These are phyloP conservation scores for Pichia cephalocereana DNA, from an alignment of 805 yeast genomes.

Conservation along the genomic window DNA sequence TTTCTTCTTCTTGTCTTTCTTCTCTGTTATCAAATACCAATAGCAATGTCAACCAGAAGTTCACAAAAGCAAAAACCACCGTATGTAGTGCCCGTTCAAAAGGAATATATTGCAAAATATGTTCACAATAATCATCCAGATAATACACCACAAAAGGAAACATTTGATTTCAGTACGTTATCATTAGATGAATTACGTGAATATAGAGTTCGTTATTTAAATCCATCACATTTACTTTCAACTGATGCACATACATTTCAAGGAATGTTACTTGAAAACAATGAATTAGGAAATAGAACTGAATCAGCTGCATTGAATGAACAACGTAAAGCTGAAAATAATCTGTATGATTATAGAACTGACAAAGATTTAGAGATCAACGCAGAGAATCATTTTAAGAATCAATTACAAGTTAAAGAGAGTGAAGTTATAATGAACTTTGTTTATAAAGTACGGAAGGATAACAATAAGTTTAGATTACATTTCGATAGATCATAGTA, in stretches of 20 bases:
- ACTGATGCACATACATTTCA: constrained; percentile 56
- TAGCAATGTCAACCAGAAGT: constrained; percentile 9
- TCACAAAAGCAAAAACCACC: constrained; percentile 11
- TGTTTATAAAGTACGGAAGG: constrained; percentile 74
- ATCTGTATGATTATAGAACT: constrained; percentile 24
- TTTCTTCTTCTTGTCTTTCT: background rate
- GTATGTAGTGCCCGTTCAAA: constrained; percentile 51
- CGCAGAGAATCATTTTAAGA: constrained; percentile 49
- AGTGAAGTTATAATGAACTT: constrained; percentile 83
- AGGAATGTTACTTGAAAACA: constrained; percentile 56
- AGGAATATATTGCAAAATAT: constrained; percentile 56
- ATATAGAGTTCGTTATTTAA: constrained; percentile 48
- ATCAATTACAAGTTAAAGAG: constrained; percentile 51
- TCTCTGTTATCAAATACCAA: background rate
- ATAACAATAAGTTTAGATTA: constrained; percentile 33
- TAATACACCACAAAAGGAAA: constrained; percentile 40
- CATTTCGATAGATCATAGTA: constrained; percentile 23
- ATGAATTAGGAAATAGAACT: constrained; percentile 68
- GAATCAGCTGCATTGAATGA: constrained; percentile 24
- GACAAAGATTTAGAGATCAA: constrained; percentile 20
- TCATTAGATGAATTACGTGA: constrained; percentile 57
- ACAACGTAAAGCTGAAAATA: constrained; percentile 16
- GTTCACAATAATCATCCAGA: constrained; percentile 68
- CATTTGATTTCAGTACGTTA: constrained; percentile 60
- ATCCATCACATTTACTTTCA: constrained; percentile 29